These are phyloP conservation scores for Triticum monococcum DNA, from an alignment of 176 grass and related monocot species.

Conservation along the genomic window DNA sequence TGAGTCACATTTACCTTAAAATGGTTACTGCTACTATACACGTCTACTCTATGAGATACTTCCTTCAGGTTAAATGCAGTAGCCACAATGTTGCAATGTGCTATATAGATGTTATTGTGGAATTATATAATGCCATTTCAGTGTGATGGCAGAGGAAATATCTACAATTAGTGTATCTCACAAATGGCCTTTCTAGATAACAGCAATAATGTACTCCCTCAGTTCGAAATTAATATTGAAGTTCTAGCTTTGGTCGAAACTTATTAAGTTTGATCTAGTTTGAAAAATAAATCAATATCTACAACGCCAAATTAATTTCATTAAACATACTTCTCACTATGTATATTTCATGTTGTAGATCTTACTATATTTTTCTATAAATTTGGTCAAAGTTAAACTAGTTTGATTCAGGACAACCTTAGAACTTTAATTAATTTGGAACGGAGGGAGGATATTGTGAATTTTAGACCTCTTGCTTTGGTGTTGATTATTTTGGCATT, in stretches of 20 bases:
- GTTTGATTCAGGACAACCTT: not conserved
- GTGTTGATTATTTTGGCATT: not conserved
- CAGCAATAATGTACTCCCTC: not conserved
- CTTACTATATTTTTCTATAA: not conserved
- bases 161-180: not conserved
- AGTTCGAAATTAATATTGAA: not conserved
- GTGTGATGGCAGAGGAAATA: not conserved
- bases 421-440: not conserved
- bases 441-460: not conserved
- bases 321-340: not conserved
- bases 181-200: not conserved
- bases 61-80: constrained; percentile 2
- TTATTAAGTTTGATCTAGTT: not conserved
- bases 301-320: not conserved
- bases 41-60: not conserved
- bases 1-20: constrained; percentile 1
- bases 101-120: not conserved
- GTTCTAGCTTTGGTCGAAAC: not conserved
- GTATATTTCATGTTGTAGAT: not conserved
- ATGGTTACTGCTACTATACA: not conserved
- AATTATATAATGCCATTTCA: not conserved
- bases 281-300: not conserved
- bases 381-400: not conserved
- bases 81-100: not conserved
- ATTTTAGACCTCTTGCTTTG: not conserved